Conservation (phyloP, 768 basidiomycete species). For the Naematelia aurantialba region DNA sequence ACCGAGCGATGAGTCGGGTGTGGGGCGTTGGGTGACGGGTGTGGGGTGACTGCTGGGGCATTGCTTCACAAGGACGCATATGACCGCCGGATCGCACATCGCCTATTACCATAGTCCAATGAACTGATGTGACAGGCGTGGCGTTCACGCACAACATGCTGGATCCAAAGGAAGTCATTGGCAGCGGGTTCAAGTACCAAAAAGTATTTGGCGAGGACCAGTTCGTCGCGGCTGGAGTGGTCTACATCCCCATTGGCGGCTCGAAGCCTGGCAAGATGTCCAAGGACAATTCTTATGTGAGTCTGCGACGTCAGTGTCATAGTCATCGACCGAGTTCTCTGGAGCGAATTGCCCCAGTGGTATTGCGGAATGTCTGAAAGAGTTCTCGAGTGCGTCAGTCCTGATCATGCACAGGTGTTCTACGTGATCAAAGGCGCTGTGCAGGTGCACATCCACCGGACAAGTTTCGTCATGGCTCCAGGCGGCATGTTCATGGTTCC, state of each 20-base stretch:
- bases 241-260: conserved; percentile 72
- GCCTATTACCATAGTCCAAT: too few relatives aligned
- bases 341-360: too few relatives aligned
- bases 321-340: too few relatives aligned
- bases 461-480: conserved; percentile 68
- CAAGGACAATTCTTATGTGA: conserved; percentile 88
- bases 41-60: too few relatives aligned
- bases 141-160: conserved; percentile 72
- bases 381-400: background rate
- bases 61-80: too few relatives aligned
- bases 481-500: conserved; percentile 89
- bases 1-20: background rate
- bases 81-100: too few relatives aligned
- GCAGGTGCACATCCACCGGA: conserved; percentile 75
- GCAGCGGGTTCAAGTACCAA: conserved; percentile 72
- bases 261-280: conserved; percentile 81
- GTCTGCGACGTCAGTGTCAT: conserved; percentile 50
- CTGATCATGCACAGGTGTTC: conserved; percentile 57
- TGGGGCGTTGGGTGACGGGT: background rate
- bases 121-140: too few relatives aligned
- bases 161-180: conserved; percentile 56
- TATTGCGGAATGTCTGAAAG: too few relatives aligned
- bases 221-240: conserved; percentile 84
- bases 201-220: conserved; percentile 88
- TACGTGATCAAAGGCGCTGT: conserved; percentile 85